phyloP scores from a whole-genome alignment of 164 flowering plant species.

The Dillenia suffruticosa region DNA sequence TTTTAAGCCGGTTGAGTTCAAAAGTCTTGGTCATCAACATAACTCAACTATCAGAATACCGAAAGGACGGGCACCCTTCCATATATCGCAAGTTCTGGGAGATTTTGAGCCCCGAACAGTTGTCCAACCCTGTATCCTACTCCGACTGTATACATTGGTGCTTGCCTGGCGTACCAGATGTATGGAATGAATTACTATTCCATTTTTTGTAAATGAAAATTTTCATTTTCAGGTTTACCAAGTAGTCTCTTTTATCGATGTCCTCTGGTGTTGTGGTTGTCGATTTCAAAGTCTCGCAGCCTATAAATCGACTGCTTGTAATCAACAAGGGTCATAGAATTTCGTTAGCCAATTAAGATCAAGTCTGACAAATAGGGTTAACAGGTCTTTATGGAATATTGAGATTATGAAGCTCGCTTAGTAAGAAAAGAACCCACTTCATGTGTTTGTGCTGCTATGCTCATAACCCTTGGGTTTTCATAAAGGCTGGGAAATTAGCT shows the following conservation, averaged over 20 bases:
- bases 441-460: no score
- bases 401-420: no score
- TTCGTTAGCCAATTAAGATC: no score
- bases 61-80: conserved; percentile 95
- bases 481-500: no score
- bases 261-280: no score
- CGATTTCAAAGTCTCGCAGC: no score
- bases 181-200: conserved; percentile 86
- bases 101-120: conserved; percentile 51
- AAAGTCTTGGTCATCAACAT: conserved; percentile 74
- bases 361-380: no score
- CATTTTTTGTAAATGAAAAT: conserved; percentile 45
- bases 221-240: not conserved
- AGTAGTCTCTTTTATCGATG: no score
- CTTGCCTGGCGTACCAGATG: conserved; percentile 95
- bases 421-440: no score
- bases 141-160: conserved; percentile 99
- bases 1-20: conserved; percentile 43
- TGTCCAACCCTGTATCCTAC: conserved; percentile 63
- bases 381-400: no score
- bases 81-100: conserved; percentile 96
- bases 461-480: no score
- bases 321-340: not conserved
- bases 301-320: not conserved
- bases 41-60: conserved; percentile 92